A percentile compares a stretch with the other conserved stretches of the same genome.
phyloP scores from a whole-genome alignment of 1,284 basidiomycete species.

The Pulchroboletus neoregius region DNA sequence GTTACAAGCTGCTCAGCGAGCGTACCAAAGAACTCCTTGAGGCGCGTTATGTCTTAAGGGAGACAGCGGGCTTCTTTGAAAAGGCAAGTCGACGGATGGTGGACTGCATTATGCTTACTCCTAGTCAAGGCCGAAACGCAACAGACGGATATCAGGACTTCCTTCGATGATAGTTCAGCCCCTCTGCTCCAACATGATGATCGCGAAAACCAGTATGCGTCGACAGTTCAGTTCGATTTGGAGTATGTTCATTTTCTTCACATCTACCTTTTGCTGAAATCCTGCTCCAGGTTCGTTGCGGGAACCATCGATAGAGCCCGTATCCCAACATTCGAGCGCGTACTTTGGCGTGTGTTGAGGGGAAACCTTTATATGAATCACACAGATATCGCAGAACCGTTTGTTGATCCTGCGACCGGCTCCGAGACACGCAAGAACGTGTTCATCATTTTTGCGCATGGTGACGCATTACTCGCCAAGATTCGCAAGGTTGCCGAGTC shows the following conservation, averaged over 20 bases:
- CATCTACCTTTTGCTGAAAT: conserved; percentile 2
- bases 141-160: conserved; percentile 76
- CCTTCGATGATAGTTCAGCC: conserved; percentile 90
- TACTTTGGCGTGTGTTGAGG: conserved; percentile 96
- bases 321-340: conserved; percentile 93
- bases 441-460: conserved; percentile 99
- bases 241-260: conserved; percentile 51
- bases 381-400: conserved; percentile 91
- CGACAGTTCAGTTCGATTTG: conserved; percentile 73
- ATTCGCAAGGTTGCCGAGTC: conserved; percentile 98
- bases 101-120: conserved; percentile 5
- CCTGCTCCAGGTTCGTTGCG: conserved; percentile 73
- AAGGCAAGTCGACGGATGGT: conserved; percentile 46
- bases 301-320: conserved; percentile 94
- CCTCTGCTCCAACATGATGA: conserved; percentile 92
- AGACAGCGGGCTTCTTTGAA: conserved; percentile 97
- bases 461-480: conserved; percentile 89
- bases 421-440: conserved; percentile 93
- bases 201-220: conserved; percentile 64
- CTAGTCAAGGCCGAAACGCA: conserved; percentile 69
- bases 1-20: conserved; percentile 87
- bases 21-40: conserved; percentile 88
- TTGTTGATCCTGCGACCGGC: conserved; percentile 81
- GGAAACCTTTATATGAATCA: conserved; percentile 99
- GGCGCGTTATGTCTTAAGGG: conserved; percentile 87